phyloP scores from a whole-genome alignment of 257 asterid species.

The Solanum neorickii region DNA sequence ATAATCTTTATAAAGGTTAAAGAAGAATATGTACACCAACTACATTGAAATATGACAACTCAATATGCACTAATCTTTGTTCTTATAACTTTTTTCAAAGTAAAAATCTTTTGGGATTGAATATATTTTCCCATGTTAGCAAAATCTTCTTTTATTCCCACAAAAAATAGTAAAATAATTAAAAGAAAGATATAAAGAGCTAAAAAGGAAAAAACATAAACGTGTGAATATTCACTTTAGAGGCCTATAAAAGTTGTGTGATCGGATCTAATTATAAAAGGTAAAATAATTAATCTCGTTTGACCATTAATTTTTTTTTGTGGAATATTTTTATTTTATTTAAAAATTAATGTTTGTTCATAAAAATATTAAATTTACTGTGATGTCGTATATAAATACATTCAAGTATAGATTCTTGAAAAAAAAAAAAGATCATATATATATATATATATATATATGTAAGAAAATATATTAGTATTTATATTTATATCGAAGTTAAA shows the following conservation, averaged over 20 bases:
- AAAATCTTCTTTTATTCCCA: not conserved
- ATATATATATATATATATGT: too few relatives aligned
- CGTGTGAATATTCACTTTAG: not conserved
- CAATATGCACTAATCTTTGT: not conserved
- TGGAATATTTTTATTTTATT: not conserved
- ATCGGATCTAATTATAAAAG: not conserved
- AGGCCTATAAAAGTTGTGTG: not conserved
- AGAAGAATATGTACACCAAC: not conserved
- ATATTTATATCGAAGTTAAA: too few relatives aligned
- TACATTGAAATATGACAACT: not conserved
- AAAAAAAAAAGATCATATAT: too few relatives aligned
- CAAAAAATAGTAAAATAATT: not conserved
- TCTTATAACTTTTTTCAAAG: not conserved
- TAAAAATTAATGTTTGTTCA: not conserved
- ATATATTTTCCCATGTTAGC: not conserved
- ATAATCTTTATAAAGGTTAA: not conserved
- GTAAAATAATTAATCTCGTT: not conserved
- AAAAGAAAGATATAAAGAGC: not conserved
- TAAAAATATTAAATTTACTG: too few relatives aligned
- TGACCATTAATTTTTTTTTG: not conserved
- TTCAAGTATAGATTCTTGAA: too few relatives aligned
- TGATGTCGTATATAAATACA: too few relatives aligned
- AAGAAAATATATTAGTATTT: too few relatives aligned
- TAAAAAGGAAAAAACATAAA: not conserved
- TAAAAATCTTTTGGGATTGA: not conserved